Base-by-base conservation (phyloP, 441 rosid genomes). In the Arabidopsis lyrata region DNA sequence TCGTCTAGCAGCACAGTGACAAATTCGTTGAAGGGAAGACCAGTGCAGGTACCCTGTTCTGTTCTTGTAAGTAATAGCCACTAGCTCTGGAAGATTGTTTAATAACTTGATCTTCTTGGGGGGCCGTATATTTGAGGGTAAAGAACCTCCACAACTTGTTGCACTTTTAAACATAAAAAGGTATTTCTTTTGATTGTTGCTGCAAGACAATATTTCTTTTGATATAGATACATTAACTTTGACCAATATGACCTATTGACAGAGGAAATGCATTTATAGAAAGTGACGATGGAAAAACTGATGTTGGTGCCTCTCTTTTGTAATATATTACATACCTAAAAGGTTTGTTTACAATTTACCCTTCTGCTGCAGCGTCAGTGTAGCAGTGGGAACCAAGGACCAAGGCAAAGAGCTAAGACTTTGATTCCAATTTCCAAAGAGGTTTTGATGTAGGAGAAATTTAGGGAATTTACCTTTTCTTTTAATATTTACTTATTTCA, bases 101-200 rank as follows among this genome's bases (percentile, higher is more conserved):
- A 15, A n/a, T 66, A 50, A 66, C 62, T 48, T 38, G 65, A 63
- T 70, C 49, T 77, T 71, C 75, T 77, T 67, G 68, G 85, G 93
- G 99, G 97, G 94, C 68, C 88, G 88, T 22, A 22, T 22, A 22
- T 22, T 22, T 22, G 24, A 22, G 3, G 24, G 24, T 22, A 22
- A 22, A 22, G 99, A 96, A 82, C 98, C 98, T 44, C 95, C 97
- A 9, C 99, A 96, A 52, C 90, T 96, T 66, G 56, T 93, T 64
- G 93, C 98, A 8, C 94, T 68, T 93, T 93, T 80, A 97, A 90
- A 72, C 97, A 92, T n/a, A n/a, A n/a, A n/a, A 90, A 93, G 98
- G 98, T 96, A 88, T 53, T 68, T 50, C 72, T 34, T 57, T 68
- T 54, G 50, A 22, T 68, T 24, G 34, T 35, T 34, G 39, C 41